Evolutionary conservation across 2,329 filamentous ascomycete species (phyloP).

Genomic region (Colletotrichum salicis): DNA sequence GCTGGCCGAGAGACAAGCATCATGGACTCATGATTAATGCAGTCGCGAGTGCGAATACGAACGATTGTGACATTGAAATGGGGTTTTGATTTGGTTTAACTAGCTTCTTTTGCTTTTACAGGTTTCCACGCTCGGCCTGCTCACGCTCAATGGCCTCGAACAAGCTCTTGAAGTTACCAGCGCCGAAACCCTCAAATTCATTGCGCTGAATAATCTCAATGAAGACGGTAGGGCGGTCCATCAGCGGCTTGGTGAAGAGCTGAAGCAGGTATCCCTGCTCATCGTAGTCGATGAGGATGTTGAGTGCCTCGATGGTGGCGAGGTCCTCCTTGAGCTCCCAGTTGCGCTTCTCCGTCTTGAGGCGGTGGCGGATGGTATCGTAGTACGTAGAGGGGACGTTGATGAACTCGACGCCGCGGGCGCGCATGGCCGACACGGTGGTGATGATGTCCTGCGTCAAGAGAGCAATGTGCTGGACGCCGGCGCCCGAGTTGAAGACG

Average conservation of each 20-base stretch:
- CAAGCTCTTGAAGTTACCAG: constrained; percentile 93
- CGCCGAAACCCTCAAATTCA: constrained; percentile 91
- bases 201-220: constrained; percentile 96
- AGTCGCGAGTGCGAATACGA: neutral
- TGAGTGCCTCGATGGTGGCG: constrained; percentile 78
- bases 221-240: constrained; percentile 95
- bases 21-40: neutral
- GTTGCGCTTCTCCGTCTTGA: constrained; percentile 70
- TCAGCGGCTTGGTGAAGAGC: constrained; percentile 85
- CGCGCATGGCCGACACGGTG: constrained; percentile 80
- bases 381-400: constrained; percentile 90
- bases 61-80: neutral
- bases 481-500: constrained; percentile 87
- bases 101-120: constrained; percentile 49
- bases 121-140: constrained; percentile 85
- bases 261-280: constrained; percentile 86
- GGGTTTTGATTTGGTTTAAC: neutral
- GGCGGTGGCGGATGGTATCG: constrained; percentile 75
- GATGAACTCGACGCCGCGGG: constrained; percentile 94
- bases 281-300: constrained; percentile 95
- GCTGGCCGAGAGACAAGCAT: neutral
- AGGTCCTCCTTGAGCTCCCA: constrained; percentile 83
- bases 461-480: constrained; percentile 93
- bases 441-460: constrained; percentile 82
- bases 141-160: constrained; percentile 97